A percentile compares a stretch with the other conserved stretches of the same genome.
Evolutionary conservation across 495 filamentous ascomycete genomes (phyloP).

Genomic region (Tirmania nivea): DNA sequence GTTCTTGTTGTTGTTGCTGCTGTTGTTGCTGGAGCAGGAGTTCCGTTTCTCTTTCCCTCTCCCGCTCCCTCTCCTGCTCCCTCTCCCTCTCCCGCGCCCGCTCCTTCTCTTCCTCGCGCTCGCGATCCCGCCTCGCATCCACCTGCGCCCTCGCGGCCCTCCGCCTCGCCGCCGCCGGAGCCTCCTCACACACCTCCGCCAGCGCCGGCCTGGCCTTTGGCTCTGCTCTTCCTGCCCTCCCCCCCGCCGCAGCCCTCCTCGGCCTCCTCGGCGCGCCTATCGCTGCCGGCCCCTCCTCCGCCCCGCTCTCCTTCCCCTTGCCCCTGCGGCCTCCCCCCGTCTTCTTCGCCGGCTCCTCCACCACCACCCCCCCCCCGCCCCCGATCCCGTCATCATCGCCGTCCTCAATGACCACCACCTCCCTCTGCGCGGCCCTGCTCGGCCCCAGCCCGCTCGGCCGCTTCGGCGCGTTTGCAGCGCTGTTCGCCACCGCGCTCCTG

Average conservation of each 20-base stretch:
- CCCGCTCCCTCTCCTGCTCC: no score
- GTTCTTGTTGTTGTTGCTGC: background rate
- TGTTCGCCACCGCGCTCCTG: background rate
- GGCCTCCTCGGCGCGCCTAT: background rate
- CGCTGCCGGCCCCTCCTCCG: background rate
- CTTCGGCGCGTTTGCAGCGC: background rate
- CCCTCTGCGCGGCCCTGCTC: background rate
- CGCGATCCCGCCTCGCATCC: no score
- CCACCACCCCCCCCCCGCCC: background rate
- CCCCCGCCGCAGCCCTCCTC: background rate
- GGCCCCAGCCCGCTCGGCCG: background rate
- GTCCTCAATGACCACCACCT: background rate
- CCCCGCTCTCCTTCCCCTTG: background rate
- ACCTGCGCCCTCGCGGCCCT: no score
- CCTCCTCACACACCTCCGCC: background rate
- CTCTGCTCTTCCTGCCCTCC: background rate
- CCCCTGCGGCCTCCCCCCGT: background rate
- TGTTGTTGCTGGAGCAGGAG: background rate
- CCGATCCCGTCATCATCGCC: background rate
- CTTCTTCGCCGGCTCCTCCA: background rate
- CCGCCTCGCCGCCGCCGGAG: no score
- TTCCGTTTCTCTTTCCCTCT: background rate
- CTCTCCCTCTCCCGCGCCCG: no score
- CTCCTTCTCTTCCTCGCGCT: constrained; percentile 17
- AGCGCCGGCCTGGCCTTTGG: background rate